These are phyloP conservation scores for Crassisporium funariophilum DNA, from an alignment of 768 basidiomycete species.

Conservation along the genomic window DNA sequence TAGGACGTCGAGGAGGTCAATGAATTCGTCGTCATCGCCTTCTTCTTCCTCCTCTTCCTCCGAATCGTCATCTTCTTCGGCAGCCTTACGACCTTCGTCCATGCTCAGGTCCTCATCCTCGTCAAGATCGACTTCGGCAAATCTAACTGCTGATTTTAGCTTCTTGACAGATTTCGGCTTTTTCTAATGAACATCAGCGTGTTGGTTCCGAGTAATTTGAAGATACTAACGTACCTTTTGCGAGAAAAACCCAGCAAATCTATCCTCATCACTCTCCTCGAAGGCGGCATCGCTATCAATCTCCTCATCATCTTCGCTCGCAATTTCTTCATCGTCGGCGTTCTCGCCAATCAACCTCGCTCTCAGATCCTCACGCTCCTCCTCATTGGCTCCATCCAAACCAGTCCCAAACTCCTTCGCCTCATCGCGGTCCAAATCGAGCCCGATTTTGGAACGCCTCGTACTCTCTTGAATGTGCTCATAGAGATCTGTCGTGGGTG, in stretches of 20 bases:
- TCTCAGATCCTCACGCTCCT: constrained; percentile 37
- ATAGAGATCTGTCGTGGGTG: constrained; percentile 55
- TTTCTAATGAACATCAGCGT: constrained; percentile 25
- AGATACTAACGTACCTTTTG: constrained; percentile 38
- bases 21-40: constrained; percentile 55
- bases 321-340: constrained; percentile 55
- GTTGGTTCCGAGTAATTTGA: constrained; percentile 2
- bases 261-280: constrained; percentile 81
- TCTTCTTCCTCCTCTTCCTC: constrained; percentile 51
- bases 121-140: constrained; percentile 65
- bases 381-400: constrained; percentile 43
- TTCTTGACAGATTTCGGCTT: constrained; percentile 29
- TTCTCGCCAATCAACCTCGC: constrained; percentile 56
- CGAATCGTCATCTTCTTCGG: constrained; percentile 36
- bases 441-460: constrained; percentile 52
- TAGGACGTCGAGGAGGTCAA: constrained; percentile 66
- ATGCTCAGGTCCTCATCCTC: constrained; percentile 49
- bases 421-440: constrained; percentile 63
- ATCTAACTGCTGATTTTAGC: constrained; percentile 37
- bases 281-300: constrained; percentile 85
- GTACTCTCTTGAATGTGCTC: constrained; percentile 57
- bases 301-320: constrained; percentile 79
- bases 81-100: constrained; percentile 37
- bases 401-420: constrained; percentile 40
- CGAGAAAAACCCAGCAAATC: constrained; percentile 66